A percentile compares a stretch with the other conserved stretches of the same genome.
Evolutionary conservation across 345 rosid genomes (phyloP).

Genomic region (Dimocarpus longan): DNA sequence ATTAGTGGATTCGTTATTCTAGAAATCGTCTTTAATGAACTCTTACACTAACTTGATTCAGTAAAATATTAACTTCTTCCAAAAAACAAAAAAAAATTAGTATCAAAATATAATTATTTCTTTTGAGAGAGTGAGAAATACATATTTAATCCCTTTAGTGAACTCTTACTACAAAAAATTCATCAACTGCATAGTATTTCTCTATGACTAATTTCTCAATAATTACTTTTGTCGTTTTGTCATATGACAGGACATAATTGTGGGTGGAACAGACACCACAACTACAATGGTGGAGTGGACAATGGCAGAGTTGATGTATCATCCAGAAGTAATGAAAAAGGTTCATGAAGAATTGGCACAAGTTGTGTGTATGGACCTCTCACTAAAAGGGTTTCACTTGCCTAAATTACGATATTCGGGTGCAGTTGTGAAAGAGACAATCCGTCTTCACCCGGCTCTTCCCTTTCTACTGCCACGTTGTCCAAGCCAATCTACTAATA

Average conservation of each 20-base stretch:
- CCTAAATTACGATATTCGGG: slow-evolving; percentile 24
- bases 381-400: slow-evolving; percentile 33
- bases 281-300: slow-evolving; percentile 25
- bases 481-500: slow-evolving; percentile 9
- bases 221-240: too few relatives aligned
- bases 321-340: slow-evolving; percentile 23
- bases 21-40: too few relatives aligned
- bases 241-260: slow-evolving; percentile 14
- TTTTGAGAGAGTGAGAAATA: too few relatives aligned
- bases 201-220: too few relatives aligned
- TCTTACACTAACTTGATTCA: too few relatives aligned
- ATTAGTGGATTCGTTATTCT: too few relatives aligned
- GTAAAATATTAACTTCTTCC: too few relatives aligned
- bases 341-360: slow-evolving; percentile 21
- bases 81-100: too few relatives aligned
- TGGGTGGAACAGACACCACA: slow-evolving; percentile 27
- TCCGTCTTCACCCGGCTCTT: slow-evolving; percentile 37
- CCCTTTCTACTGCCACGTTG: slow-evolving; percentile 31
- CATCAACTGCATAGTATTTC: too few relatives aligned
- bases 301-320: slow-evolving; percentile 25
- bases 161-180: too few relatives aligned
- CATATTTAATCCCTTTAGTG: too few relatives aligned
- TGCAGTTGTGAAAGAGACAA: slow-evolving; percentile 35
- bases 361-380: slow-evolving; percentile 24
- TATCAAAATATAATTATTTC: not conserved